Conservation (phyloP, 495 filamentous ascomycete species). For the Penicillium turbatum region DNA sequence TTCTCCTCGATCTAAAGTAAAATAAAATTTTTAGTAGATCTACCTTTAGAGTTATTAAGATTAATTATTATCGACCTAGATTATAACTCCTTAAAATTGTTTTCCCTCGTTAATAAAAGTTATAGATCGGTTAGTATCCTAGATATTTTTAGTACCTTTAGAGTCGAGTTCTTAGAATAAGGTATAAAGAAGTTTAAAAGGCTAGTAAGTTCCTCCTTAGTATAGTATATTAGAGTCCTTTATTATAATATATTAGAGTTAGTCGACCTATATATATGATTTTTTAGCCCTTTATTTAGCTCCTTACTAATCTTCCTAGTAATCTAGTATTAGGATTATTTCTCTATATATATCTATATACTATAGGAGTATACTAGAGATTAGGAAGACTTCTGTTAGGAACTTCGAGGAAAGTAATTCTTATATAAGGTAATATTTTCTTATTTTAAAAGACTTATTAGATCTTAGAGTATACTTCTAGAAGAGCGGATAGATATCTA, state of each 20-base stretch:
- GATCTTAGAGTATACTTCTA: neutral
- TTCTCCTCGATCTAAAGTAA: neutral
- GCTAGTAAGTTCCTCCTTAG: neutral
- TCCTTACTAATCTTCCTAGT: constrained; percentile 2
- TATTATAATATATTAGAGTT: constrained; percentile 7
- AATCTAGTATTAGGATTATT: constrained; percentile 7
- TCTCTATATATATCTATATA: constrained; percentile 5
- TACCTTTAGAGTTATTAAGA: constrained; percentile 2
- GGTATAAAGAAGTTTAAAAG: neutral
- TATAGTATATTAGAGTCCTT: neutral
- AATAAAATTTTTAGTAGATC: neutral
- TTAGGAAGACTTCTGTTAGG: neutral
- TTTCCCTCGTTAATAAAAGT: constrained; percentile 1
- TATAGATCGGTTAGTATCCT: neutral
- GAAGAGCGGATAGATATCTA: neutral
- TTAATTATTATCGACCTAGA: constrained; percentile 1
- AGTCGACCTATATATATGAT: constrained; percentile 3
- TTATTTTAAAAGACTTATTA: constrained; percentile 2
- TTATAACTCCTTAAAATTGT: neutral
- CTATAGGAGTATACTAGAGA: constrained; percentile 6
- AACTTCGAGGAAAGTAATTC: constrained; percentile 4
- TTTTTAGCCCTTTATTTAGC: neutral
- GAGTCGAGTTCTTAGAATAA: constrained; percentile 1
- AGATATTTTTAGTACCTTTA: neutral
- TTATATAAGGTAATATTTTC: constrained; percentile 5